Percentiles rank a stretch among this genome's conserved stretches.
phyloP scores from a whole-genome alignment of 352 stramenopile species.

The Pythium scleroteichum region DNA sequence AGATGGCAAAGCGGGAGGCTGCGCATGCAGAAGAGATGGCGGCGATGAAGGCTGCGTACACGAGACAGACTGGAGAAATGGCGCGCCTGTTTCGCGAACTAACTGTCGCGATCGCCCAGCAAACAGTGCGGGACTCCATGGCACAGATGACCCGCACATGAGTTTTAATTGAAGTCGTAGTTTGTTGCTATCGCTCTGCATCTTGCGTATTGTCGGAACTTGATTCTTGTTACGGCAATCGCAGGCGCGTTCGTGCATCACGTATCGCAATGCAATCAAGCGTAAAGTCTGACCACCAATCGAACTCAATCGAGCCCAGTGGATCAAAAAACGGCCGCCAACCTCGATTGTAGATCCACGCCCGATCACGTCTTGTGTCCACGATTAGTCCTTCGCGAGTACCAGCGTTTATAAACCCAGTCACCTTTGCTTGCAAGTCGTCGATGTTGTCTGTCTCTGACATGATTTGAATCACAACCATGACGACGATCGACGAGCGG shows the following conservation, averaged over 20 bases:
- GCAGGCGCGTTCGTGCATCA: slow-evolving; percentile 8
- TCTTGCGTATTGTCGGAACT: too few relatives aligned
- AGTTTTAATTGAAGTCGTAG: too few relatives aligned
- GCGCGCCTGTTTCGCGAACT: too few relatives aligned
- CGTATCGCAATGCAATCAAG: slow-evolving; percentile 30
- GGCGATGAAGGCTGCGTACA: too few relatives aligned
- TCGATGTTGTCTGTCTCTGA: slow-evolving; percentile 23
- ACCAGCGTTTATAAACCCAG: slow-evolving; percentile 29
- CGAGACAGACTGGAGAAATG: too few relatives aligned
- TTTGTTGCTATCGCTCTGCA: too few relatives aligned
- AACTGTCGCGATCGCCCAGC: too few relatives aligned
- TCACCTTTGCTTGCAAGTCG: slow-evolving; percentile 22
- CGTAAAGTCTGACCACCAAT: slow-evolving; percentile 34
- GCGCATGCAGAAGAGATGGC: too few relatives aligned
- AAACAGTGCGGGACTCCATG: too few relatives aligned
- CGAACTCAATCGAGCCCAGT: slow-evolving; percentile 35
- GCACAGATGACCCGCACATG: too few relatives aligned
- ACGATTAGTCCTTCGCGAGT: slow-evolving; percentile 31
- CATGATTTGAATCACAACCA: slow-evolving; percentile 27
- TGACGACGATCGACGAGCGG: too few relatives aligned
- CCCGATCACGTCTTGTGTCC: slow-evolving; percentile 25
- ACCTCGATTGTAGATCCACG: slow-evolving; percentile 31
- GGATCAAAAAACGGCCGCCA: slow-evolving; percentile 17
- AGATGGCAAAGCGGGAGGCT: too few relatives aligned
- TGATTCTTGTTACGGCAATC: background rate